Evolutionary conservation across 2,329 filamentous ascomycete genomes (phyloP).

Genomic region (Periconia macrospinosa): DNA sequence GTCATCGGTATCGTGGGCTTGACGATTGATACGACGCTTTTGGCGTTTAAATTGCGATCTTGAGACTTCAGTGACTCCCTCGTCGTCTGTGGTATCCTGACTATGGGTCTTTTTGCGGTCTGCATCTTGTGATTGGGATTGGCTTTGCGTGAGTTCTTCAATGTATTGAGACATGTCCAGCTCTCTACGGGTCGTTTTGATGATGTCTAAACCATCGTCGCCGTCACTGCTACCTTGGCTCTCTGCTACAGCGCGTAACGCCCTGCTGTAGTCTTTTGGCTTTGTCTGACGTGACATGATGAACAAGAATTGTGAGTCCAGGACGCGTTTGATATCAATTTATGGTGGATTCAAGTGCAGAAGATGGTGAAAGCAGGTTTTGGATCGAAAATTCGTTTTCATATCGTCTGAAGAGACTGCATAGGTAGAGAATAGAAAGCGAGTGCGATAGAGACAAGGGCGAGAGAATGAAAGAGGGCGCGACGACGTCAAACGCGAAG

Average conservation of each 20-base stretch:
- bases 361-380: not conserved
- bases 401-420: not conserved
- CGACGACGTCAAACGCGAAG: constrained; percentile 14
- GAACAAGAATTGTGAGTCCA: not conserved
- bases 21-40: not conserved
- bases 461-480: not conserved
- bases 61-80: constrained; percentile 7
- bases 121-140: constrained; percentile 24
- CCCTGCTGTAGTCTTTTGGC: constrained; percentile 17
- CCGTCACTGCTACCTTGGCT: constrained; percentile 41
- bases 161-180: constrained; percentile 39
- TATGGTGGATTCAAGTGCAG: not conserved
- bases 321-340: too few relatives aligned
- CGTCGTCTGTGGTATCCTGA: constrained; percentile 9
- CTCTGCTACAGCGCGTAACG: constrained; percentile 26
- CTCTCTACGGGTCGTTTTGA: constrained; percentile 34
- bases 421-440: not conserved
- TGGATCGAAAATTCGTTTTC: not conserved
- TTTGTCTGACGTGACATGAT: constrained; percentile 18
- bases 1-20: constrained; percentile 1
- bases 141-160: constrained; percentile 33
- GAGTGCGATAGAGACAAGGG: not conserved
- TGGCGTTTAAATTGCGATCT: not conserved
- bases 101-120: constrained; percentile 1
- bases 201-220: constrained; percentile 47